Base-by-base conservation (phyloP, 169 alveolate species). In the Plasmodium ovale region DNA sequence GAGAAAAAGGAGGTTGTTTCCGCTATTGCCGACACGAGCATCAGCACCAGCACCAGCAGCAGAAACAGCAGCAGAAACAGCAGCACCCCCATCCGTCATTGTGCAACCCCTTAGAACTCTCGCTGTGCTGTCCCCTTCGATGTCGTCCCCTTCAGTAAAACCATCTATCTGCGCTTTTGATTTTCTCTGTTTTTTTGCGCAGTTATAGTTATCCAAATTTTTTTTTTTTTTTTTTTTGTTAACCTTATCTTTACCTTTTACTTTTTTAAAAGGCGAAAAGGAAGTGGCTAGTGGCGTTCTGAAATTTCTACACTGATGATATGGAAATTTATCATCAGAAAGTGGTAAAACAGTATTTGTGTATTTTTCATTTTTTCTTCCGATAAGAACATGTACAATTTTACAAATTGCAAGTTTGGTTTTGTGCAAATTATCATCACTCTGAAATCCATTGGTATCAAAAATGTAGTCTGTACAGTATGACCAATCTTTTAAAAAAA, bases 141-240 rank as follows among this genome's bases (percentile, higher is more conserved):
- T n/a, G n/a, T n/a, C n/a, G n/a, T n/a, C n/a, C n/a, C n/a, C n/a
- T n/a, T n/a, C n/a, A n/a, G n/a, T n/a, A n/a, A n/a, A n/a, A n/a
- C 33, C 42, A 65, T 10, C 19, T 9, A 47, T 44, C 25, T 37
- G 14, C 2, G 54, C 70, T 37, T 49, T 49, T 25, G 27, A 7
- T 39, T 56, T 72, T 7, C 56, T 9, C 49, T 72, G 87, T 25
- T 59, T 72, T 16, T 72, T 72, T 37, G 54, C 47, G 49, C 59
- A 56, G 6, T 16, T 37, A 49, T 5, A 19, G 35, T 72, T 3
- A n/a, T 72, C 72, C 16, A 12, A 42, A 44, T n/a, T 35, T 27
- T n/a, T 60, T 14, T 39, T 39, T 23, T 35, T 56, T 23, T 59
- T 72, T n/a, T n/a, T n/a, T n/a, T n/a, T n/a, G n/a, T n/a, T n/a